Evolutionary conservation across 2,329 filamentous ascomycete genomes (phyloP), one percentile per base, ranked within the genome.

Genomic region (Exophiala viscosa): DNA sequence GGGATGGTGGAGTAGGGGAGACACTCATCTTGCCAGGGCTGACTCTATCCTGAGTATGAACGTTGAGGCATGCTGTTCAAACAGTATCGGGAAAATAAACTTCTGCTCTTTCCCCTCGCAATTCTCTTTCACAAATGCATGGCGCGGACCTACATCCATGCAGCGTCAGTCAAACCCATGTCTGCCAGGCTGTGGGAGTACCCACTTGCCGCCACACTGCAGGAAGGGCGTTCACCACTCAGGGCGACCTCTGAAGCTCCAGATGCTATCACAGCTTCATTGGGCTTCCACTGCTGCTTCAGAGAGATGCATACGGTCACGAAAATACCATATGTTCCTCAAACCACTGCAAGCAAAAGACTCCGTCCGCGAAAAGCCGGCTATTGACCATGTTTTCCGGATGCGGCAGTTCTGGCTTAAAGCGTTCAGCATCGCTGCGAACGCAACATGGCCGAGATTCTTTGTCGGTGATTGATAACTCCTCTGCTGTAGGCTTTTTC

Each of bases 381-480:
- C 32, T 41, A 23, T 45, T 44, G 40, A 23, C 35, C 45, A 44
- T 50, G 41, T 31, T 47, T 28, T 47, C 56, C 53, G 56, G 47
- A 59, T 56, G 53, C 56, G 56, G 52, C 43, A 32, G 42, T 35
- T 49, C 35, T 36, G 33, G 18, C 53, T 52, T 32, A 43, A 52
- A 41, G 50, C 56, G 50, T 53, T 45, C 42, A 44, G 34, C 13
- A 14, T 46, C 39, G 31, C 33, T n/a, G 44, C 50, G 44, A 56
- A 53, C 35, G 34, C 52, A 39, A 48, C 50, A 45, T 48, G 50
- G 44, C 38, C 41, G 47, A 54, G 50, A 50, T 47, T 43, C 42
- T 46, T 23, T 41, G 34, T 45, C 17, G 18, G 14, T 44, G 44
- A 39, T 56, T 59, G 52, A 60, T 54, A 60, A 59, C 53, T 47